Evolutionary conservation across 176 grass and related monocot genomes (phyloP).

Genomic region (Carex kokanica): DNA sequence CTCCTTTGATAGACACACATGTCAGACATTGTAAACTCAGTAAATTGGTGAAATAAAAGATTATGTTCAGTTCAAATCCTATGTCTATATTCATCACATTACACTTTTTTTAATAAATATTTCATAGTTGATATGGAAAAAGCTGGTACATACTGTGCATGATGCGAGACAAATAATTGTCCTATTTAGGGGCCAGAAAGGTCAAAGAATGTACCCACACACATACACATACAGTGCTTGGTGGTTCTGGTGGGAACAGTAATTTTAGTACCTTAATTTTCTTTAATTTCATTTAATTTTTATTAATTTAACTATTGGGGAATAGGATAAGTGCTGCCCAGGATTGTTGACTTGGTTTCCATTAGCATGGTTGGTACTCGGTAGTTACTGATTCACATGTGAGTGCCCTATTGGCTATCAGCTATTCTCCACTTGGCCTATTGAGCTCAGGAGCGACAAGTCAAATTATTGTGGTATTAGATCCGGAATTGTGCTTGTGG

Average conservation of each 20-base stretch:
- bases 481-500: neutral
- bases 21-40: neutral
- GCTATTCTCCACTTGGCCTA: neutral
- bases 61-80: neutral
- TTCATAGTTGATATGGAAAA: neutral
- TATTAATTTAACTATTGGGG: neutral
- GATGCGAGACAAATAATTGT: neutral
- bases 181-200: neutral
- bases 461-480: conserved; percentile 3
- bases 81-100: neutral
- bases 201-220: neutral
- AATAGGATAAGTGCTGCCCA: neutral
- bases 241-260: neutral
- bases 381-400: conserved; percentile 22
- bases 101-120: neutral
- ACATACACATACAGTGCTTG: neutral
- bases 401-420: conserved; percentile 3
- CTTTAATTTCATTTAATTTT: neutral
- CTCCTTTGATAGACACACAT: conserved; percentile 19
- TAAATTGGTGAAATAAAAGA: conserved; percentile 17
- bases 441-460: neutral
- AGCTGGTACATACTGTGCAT: neutral
- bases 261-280: neutral
- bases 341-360: conserved; percentile 12
- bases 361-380: neutral